Percentiles rank a stretch among this genome's conserved stretches.
phyloP scores from a whole-genome alignment of 192 early-diverging fungal genomes.

The Rhizoclosmatium globosum region DNA sequence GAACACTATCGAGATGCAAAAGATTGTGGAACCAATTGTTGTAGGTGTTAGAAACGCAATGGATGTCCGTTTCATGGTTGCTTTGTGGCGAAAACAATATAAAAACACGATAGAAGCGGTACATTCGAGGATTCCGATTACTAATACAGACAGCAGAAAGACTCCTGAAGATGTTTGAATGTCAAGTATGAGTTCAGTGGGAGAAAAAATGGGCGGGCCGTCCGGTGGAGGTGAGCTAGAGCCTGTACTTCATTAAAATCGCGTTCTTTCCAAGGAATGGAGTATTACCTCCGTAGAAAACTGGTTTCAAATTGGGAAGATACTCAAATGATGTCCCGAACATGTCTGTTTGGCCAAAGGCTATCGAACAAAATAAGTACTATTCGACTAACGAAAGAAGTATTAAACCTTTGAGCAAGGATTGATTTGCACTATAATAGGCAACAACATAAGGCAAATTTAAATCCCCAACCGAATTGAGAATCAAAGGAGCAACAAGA shows the following conservation, averaged over 20 bases:
- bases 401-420: not conserved
- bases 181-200: not conserved
- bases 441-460: conserved; percentile 4
- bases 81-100: not conserved
- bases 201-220: not conserved
- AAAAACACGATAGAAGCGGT: not conserved
- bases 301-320: not conserved
- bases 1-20: not conserved
- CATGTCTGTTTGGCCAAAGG: conserved; percentile 17
- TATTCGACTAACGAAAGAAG: not conserved
- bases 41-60: not conserved
- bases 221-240: not conserved
- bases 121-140: not conserved
- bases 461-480: conserved; percentile 25
- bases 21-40: not conserved
- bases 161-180: not conserved
- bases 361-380: not conserved
- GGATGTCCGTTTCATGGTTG: not conserved
- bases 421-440: conserved; percentile 18
- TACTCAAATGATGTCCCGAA: conserved; percentile 13
- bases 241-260: not conserved
- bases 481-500: not conserved
- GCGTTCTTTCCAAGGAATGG: not conserved
- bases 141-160: not conserved
- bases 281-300: conserved; percentile 24